Percentiles rank a stretch among this genome's conserved stretches.
phyloP scores from a whole-genome alignment of 768 basidiomycete species.

The Exidia glandulosa region DNA sequence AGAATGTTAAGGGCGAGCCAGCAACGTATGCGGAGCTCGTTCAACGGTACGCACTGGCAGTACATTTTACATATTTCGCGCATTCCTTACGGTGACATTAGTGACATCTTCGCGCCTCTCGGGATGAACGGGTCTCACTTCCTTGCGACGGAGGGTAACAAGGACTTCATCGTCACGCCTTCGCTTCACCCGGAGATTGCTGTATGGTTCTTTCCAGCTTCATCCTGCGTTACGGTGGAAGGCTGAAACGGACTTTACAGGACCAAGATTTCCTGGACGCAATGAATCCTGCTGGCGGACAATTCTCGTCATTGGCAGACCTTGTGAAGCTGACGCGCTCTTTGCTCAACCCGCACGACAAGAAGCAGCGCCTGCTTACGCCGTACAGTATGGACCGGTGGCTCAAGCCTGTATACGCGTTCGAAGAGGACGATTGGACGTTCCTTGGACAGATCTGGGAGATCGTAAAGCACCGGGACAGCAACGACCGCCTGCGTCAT shows the following conservation, averaged over 20 bases:
- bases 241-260: constrained; percentile 9
- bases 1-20: constrained; percentile 8
- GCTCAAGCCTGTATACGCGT: constrained; percentile 19
- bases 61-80: background rate
- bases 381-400: constrained; percentile 18
- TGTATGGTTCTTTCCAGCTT: background rate
- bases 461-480: constrained; percentile 9
- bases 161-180: constrained; percentile 27
- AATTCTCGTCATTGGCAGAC: constrained; percentile 40
- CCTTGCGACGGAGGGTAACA: constrained; percentile 23
- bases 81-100: background rate
- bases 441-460: constrained; percentile 11
- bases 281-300: constrained; percentile 36
- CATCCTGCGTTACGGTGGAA: background rate
- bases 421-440: constrained; percentile 15
- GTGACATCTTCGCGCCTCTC: constrained; percentile 39
- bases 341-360: constrained; percentile 28
- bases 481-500: constrained; percentile 9
- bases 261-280: constrained; percentile 29
- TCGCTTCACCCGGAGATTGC: background rate
- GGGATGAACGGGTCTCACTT: constrained; percentile 35
- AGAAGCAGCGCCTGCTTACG: constrained; percentile 13
- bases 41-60: constrained; percentile 11
- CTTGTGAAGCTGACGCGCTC: constrained; percentile 31
- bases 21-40: constrained; percentile 32